Base-by-base conservation (phyloP, 2,329 filamentous ascomycete genomes). In the Ophiobolus disseminans region DNA sequence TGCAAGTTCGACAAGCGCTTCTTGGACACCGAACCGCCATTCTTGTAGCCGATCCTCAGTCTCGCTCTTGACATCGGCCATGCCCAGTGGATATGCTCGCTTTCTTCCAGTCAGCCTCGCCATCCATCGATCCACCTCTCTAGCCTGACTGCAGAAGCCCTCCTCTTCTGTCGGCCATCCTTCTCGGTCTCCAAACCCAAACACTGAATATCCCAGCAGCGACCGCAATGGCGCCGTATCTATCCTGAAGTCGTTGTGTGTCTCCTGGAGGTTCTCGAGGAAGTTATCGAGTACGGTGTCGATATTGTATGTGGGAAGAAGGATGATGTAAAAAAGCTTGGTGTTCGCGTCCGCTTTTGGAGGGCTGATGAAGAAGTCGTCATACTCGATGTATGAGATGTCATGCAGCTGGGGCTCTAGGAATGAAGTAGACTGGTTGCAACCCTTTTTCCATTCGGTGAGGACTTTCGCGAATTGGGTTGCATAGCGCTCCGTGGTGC, bases 171-270 rank as follows among this genome's bases (percentile, higher is more conserved):
- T 90, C 1, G 91, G 90, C 93, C 94, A 99, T 48, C 89, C 91
- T 69, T 96, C 90, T 54, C 83, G 86, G 70, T 97, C 93, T 14
- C 93, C 93, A 65, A 97, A 89, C 0, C 94, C 94, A 76, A 97
- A 97, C 0, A 97, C 91, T 0, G 90, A 90, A 68, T 96, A 97
- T 7, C 93, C 93, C 2, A 92, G 77, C 13, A 97, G 74, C 1
- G 80, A 76, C 0, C 87, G 86, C 37, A 99, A 75, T 0, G 94
- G 88, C 0, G 89, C 87, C 0, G 91, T 96, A 63, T 97, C 92
- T 58, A 99, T 95, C 48, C 93, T 86, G 78, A 97, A 97, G 73
- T 99, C 94, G 75, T 97, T 86, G 69, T 97, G 93, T 0, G 92
- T 97, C 71, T 99, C 93, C 68, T 89, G 82, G 5, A 99, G 77